A percentile compares a stretch with the other conserved stretches of the same genome.
phyloP scores from a whole-genome alignment of 768 basidiomycete genomes.

The Lactifluus hygrophoroides region DNA sequence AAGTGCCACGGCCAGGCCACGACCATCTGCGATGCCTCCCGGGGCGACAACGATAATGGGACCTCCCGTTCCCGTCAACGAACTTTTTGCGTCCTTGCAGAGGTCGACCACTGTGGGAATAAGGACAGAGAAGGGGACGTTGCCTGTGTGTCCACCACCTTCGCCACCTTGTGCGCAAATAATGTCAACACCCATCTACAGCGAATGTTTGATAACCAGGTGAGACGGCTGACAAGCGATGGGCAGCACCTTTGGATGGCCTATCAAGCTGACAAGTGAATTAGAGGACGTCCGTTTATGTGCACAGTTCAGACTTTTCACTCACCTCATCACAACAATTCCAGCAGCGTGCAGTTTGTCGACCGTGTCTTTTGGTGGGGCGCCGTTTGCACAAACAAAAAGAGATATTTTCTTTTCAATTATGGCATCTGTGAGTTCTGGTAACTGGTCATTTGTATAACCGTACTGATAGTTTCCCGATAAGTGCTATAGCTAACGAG shows the following conservation, averaged over 20 bases:
- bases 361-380: conserved; percentile 76
- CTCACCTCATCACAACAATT: conserved; percentile 81
- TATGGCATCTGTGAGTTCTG: conserved; percentile 71
- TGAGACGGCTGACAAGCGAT: not conserved
- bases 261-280: conserved; percentile 52
- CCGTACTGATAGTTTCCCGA: conserved; percentile 37
- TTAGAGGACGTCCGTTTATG: not conserved
- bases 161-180: conserved; percentile 86
- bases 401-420: conserved; percentile 63
- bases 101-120: conserved; percentile 77
- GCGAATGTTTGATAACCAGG: not conserved
- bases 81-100: conserved; percentile 59
- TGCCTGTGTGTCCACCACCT: conserved; percentile 85
- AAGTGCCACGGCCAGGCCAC: conserved; percentile 68
- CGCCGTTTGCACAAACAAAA: conserved; percentile 80
- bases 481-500: not conserved
- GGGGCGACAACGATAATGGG: conserved; percentile 75
- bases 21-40: conserved; percentile 77
- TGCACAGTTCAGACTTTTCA: conserved; percentile 11
- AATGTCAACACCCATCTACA: conserved; percentile 71
- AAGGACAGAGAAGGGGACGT: conserved; percentile 71
- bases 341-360: conserved; percentile 73
- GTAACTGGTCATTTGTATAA: conserved; percentile 71
- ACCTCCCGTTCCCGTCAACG: conserved; percentile 74
- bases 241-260: conserved; percentile 63